Percentiles rank a stretch among this genome's conserved stretches.
Evolutionary conservation across 108 stramenopile species (phyloP).

Genomic region (Discostella stelligeroides): DNA sequence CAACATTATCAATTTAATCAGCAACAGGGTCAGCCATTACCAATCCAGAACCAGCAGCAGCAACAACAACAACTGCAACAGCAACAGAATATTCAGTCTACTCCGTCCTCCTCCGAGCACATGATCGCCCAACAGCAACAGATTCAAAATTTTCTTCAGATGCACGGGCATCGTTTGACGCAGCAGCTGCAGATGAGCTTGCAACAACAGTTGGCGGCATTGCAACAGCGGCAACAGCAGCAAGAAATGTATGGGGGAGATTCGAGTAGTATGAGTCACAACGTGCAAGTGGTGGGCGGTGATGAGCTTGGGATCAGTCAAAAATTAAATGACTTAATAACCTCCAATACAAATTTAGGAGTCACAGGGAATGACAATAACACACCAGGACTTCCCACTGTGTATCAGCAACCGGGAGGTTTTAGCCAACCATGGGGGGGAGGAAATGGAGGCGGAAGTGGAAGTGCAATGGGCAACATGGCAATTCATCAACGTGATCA

Average conservation of each 20-base stretch:
- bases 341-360: not conserved
- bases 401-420: too few species aligned
- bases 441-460: too few species aligned
- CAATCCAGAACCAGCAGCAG: too few species aligned
- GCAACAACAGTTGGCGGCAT: slow-evolving; percentile 27
- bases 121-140: slow-evolving; percentile 26
- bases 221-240: not conserved
- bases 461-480: slow-evolving; percentile 32
- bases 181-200: slow-evolving; percentile 28
- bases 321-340: not conserved
- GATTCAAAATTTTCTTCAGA: slow-evolving; percentile 38
- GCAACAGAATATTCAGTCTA: slow-evolving; percentile 11
- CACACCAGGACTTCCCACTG: not conserved
- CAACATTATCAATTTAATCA: too few species aligned
- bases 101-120: not conserved
- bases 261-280: not conserved
- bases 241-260: not conserved
- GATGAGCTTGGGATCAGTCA: too few species aligned
- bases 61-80: slow-evolving; percentile 4
- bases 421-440: too few species aligned
- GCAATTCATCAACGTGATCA: slow-evolving; percentile 38
- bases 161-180: slow-evolving; percentile 34
- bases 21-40: too few species aligned
- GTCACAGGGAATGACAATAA: not conserved
- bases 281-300: too few species aligned